Evolutionary conservation across 768 basidiomycete species (phyloP), one percentile per base, ranked within the genome.

Genomic region (Boletus subparvulus): DNA sequence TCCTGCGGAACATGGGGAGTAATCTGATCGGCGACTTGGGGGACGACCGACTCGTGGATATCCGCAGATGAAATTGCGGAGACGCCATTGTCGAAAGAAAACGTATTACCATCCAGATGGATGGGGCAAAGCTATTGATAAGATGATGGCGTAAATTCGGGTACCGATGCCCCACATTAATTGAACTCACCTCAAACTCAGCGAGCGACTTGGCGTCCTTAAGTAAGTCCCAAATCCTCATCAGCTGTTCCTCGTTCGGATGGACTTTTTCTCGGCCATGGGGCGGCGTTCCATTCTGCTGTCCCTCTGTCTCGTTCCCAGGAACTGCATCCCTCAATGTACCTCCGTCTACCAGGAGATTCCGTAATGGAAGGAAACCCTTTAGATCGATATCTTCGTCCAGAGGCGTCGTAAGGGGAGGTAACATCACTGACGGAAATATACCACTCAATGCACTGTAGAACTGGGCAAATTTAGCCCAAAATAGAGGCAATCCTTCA

Each of bases 221-320:
- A 46, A 94, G 76, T 41, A 97, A 75, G 73, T 97, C 96, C 45
- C 83, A 80, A 55, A 99, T 90, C 61, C 97, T 80, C 92, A 98
- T 95, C 42, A 99, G 74, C 63, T 95, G 91, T 76, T 96, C 94
- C 56, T 91, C 94, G 63, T 99, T 98, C 9, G 97, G 97, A 74
- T 98, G 88, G 1, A 83, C 82, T 36, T 78, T 79, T 59, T 80
- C 72, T 49, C 63, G 59, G 52, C 74, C 62, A 71, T 76, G 56
- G 61, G 61, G 40, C n/a, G 42, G 40, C 17, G 33, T 62, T 51
- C 44, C 69, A 65, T 56, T 74, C 62, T 30, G 65, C 28, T 58
- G 65, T 28, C 61, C 63, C 41, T 63, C 61, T 28, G 56, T 61
- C 8, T 66, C 69, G 46, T 64, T 69, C 33, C 55, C 66, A 58